These are phyloP conservation scores for Periconia sp. DNA, from an alignment of 2,329 filamentous ascomycete species.

Conservation along the genomic window DNA sequence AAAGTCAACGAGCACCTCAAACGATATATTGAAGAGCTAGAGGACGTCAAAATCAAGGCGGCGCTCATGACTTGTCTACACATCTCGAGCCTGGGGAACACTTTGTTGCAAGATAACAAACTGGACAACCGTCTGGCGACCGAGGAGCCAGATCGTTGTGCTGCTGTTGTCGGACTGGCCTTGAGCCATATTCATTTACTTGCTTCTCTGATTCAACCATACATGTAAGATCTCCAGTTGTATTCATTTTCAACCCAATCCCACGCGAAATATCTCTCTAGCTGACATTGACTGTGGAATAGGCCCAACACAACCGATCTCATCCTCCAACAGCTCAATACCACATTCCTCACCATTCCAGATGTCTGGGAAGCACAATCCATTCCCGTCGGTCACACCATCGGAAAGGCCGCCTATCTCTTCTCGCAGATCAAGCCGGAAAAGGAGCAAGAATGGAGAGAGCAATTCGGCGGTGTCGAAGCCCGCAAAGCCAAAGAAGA, in stretches of 20 bases:
- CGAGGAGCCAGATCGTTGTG: slow-evolving; percentile 60
- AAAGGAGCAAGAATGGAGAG: slow-evolving; percentile 82
- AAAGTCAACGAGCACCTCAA: slow-evolving; percentile 68
- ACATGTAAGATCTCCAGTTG: slow-evolving; percentile 57
- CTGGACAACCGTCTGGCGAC: slow-evolving; percentile 64
- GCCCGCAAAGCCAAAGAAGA: slow-evolving; percentile 70
- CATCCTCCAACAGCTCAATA: slow-evolving; percentile 76
- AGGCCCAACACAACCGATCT: slow-evolving; percentile 54
- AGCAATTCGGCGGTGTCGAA: slow-evolving; percentile 69
- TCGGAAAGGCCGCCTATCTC: slow-evolving; percentile 77
- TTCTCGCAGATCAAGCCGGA: slow-evolving; percentile 82
- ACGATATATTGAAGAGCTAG: slow-evolving; percentile 68
- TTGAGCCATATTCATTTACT: slow-evolving; percentile 83
- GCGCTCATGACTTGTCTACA: slow-evolving; percentile 67
- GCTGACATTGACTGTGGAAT: neutral
- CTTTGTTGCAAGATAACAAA: slow-evolving; percentile 58
- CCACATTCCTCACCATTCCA: slow-evolving; percentile 60
- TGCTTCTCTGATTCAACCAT: slow-evolving; percentile 76
- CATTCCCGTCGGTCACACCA: slow-evolving; percentile 68
- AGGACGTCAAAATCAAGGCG: slow-evolving; percentile 70
- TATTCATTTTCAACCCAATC: neutral
- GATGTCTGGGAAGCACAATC: slow-evolving; percentile 41
- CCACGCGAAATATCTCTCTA: neutral
- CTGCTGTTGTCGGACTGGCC: slow-evolving; percentile 71
- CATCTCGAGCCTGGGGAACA: slow-evolving; percentile 64